These are phyloP conservation scores for Haplosporangium sp. DNA, from an alignment of 371 early-diverging fungal genomes.

Conservation along the genomic window DNA sequence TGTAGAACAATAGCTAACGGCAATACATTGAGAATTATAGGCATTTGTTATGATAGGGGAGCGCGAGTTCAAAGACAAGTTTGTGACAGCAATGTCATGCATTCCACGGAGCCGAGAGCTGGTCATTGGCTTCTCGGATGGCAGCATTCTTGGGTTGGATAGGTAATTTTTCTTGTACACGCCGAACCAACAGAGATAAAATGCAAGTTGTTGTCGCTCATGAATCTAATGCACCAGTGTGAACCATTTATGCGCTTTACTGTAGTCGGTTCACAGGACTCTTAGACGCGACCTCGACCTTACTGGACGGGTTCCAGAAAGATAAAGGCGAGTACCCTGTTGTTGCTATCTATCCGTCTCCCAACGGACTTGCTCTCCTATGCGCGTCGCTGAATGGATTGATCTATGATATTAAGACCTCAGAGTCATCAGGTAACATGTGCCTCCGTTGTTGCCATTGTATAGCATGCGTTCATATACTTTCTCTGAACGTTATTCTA, in stretches of 20 bases:
- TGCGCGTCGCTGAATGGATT: conserved; percentile 20
- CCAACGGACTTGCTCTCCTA: conserved; percentile 33
- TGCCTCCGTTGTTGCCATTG: too few species aligned
- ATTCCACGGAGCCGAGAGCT: conserved; percentile 42
- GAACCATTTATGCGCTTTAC: neutral
- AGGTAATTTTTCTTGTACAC: conserved; percentile 11
- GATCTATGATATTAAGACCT: conserved; percentile 19
- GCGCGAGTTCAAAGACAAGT: conserved; percentile 36
- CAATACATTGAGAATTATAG: conserved; percentile 1
- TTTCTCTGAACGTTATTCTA: neutral
- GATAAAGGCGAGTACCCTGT: conserved; percentile 10
- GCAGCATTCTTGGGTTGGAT: conserved; percentile 43
- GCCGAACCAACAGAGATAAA: too few species aligned
- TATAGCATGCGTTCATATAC: too few species aligned
- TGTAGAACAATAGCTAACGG: too few species aligned
- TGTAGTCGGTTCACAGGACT: conserved; percentile 31
- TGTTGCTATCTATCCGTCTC: conserved; percentile 34
- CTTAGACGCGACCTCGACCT: conserved; percentile 19
- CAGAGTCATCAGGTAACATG: conserved; percentile 23
- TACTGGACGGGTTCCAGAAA: conserved; percentile 27
- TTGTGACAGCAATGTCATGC: conserved; percentile 30
- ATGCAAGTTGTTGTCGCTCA: neutral
- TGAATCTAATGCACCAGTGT: neutral
- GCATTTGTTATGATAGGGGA: conserved; percentile 49
- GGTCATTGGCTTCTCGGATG: conserved; percentile 46